Evolutionary conservation across 1,139 yeast species (phyloP), one percentile per base, ranked within the genome.

Genomic region (Candida glucosophila): DNA sequence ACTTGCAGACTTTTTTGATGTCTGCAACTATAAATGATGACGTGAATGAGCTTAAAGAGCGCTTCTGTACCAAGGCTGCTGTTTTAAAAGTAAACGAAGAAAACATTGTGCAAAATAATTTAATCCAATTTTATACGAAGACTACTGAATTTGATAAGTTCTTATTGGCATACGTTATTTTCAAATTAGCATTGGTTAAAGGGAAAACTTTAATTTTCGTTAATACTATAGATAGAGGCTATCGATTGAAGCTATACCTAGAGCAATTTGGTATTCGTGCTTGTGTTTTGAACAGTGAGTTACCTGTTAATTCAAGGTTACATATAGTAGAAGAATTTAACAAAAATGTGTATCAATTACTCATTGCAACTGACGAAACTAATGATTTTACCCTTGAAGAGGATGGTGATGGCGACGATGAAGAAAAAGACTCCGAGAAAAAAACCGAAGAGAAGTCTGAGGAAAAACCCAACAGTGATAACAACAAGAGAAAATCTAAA

Each of bases 261-360:
- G 96, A 88, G 51, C 97, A 92, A 54, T 92, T 90, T 50, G 98
- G 98, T 33, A 75, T 92, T 37, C 77, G 76, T 41, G 69, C 92
- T 31, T 82, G 95, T 57, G 81, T 90, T 23, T 66, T 92, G 38
- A 92, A 92, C 51, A 77, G 94, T 39, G 98, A 92, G 49, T 66
- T 92, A 28, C 98, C 99, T 5, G 66, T 85, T 11, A 88, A 88
- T 42, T 88, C 98, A 1, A 72, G 99, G 46, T 67, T 88, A 37
- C 97, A 90, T 50, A 88, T 90, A 32, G 95, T 92, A 22, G 96
- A 90, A 32, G 95, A 88, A 50, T 92, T 81, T 57, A 92, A 92
- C 58, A 85, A 83, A 47, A 83, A 81, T 49, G 81, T 86, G 5
- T 90, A 86, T 58, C 74, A 76, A 42, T 58, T 92, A 35, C 64